These are phyloP conservation scores for Aspergillus udagawae DNA, from an alignment of 2,329 filamentous ascomycete species.

Conservation along the genomic window DNA sequence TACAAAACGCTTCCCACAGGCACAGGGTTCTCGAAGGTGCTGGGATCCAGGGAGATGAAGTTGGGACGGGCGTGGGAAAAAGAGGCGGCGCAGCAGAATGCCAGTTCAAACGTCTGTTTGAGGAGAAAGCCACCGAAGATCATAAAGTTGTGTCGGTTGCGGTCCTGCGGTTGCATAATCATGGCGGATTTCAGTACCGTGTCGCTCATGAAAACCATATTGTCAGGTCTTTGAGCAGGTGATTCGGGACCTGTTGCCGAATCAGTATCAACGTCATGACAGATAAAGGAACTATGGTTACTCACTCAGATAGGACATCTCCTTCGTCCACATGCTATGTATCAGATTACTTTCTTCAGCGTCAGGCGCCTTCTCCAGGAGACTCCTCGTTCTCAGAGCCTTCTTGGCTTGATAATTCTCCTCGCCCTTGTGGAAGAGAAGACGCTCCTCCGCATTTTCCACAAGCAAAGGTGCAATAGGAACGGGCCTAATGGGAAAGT, in stretches of 20 bases:
- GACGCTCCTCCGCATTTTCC: slow-evolving; percentile 62
- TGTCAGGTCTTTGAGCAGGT: slow-evolving; percentile 51
- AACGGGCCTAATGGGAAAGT: slow-evolving; percentile 46
- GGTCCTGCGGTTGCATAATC: slow-evolving; percentile 72
- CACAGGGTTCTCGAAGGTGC: slow-evolving; percentile 70
- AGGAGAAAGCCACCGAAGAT: slow-evolving; percentile 73
- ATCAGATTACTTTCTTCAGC: slow-evolving; percentile 68
- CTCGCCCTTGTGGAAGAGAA: slow-evolving; percentile 60
- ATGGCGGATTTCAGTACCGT: slow-evolving; percentile 61
- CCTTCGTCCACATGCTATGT: slow-evolving; percentile 68
- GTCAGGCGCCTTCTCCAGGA: slow-evolving; percentile 65
- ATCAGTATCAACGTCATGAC: background rate
- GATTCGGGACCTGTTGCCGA: slow-evolving; percentile 49
- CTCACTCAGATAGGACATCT: slow-evolving; percentile 58
- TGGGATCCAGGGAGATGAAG: slow-evolving; percentile 69
- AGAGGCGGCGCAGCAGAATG: slow-evolving; percentile 69
- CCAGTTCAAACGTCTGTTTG: slow-evolving; percentile 71
- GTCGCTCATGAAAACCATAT: slow-evolving; percentile 60
- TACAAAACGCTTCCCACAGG: slow-evolving; percentile 72
- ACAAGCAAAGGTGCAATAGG: slow-evolving; percentile 58
- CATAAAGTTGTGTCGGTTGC: slow-evolving; percentile 70
- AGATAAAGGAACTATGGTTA: background rate
- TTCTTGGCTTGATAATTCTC: slow-evolving; percentile 66
- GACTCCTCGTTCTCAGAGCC: slow-evolving; percentile 54
- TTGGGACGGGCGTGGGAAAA: slow-evolving; percentile 67